A percentile compares a stretch with the other conserved stretches of the same genome.
Conservation (phyloP, 805 yeast species). For the Metschnikowia borealis region DNA sequence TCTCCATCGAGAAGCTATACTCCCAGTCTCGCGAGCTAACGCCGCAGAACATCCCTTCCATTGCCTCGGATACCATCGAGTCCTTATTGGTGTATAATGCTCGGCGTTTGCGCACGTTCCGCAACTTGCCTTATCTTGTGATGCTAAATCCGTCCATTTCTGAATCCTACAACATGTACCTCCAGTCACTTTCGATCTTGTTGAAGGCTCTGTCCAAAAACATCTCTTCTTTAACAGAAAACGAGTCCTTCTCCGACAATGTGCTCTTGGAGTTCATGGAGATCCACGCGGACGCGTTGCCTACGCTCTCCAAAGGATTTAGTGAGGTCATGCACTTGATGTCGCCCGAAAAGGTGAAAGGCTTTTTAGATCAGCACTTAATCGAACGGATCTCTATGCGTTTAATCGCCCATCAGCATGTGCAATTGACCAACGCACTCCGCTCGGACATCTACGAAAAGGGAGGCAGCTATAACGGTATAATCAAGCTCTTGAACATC, state of each 20-base stretch:
- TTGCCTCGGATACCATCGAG: slow-evolving; percentile 55
- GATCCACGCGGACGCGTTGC: slow-evolving; percentile 79
- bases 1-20: slow-evolving; percentile 50
- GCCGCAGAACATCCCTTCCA: slow-evolving; percentile 31
- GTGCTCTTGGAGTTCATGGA: slow-evolving; percentile 60
- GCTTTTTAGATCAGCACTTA: slow-evolving; percentile 71
- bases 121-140: slow-evolving; percentile 76
- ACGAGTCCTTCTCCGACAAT: slow-evolving; percentile 44
- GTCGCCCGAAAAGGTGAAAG: slow-evolving; percentile 47
- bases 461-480: slow-evolving; percentile 52
- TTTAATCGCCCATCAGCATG: slow-evolving; percentile 80
- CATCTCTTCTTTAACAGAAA: slow-evolving; percentile 50
- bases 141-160: slow-evolving; percentile 85
- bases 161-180: slow-evolving; percentile 67
- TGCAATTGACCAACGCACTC: slow-evolving; percentile 50
- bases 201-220: slow-evolving; percentile 31
- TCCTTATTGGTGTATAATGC: slow-evolving; percentile 61
- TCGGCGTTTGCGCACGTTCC: slow-evolving; percentile 63
- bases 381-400: slow-evolving; percentile 85
- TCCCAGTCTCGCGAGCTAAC: slow-evolving; percentile 38
- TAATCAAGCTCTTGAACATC: slow-evolving; percentile 65
- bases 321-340: slow-evolving; percentile 53
- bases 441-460: slow-evolving; percentile 42
- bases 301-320: slow-evolving; percentile 79
- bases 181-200: slow-evolving; percentile 54